A percentile compares a stretch with the other conserved stretches of the same genome.
These are phyloP conservation scores for Lolium perenne DNA, from an alignment of 176 grass and related monocot species.

Conservation along the genomic window DNA sequence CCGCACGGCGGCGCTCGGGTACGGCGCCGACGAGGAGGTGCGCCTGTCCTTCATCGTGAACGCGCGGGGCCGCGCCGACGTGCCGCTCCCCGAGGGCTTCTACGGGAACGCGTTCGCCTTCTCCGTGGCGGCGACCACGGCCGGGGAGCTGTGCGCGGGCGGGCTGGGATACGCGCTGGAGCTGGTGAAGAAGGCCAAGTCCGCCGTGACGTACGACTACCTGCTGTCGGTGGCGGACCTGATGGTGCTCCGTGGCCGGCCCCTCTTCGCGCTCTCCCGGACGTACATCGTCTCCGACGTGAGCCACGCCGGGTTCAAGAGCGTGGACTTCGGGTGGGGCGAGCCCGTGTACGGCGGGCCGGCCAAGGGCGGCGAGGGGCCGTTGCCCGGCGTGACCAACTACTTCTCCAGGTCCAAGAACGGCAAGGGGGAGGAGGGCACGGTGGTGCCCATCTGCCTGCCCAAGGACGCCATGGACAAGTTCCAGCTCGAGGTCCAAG, in stretches of 20 bases:
- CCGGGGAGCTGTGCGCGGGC: constrained; percentile 40
- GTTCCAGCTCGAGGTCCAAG: constrained; percentile 65
- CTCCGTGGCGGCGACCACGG: constrained; percentile 58
- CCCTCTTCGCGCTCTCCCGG: constrained; percentile 44
- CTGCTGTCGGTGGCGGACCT: constrained; percentile 72
- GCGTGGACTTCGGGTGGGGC: constrained; percentile 82
- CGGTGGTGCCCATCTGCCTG: constrained; percentile 67
- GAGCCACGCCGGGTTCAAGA: constrained; percentile 61
- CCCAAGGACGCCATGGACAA: constrained; percentile 67
- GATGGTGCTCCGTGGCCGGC: constrained; percentile 48
- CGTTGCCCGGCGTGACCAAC: constrained; percentile 48
- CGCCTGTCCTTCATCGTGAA: too few species aligned
- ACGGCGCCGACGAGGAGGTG: too few species aligned
- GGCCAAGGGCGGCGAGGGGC: constrained; percentile 60
- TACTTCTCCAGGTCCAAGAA: constrained; percentile 66
- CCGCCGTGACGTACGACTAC: constrained; percentile 61
- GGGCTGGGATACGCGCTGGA: constrained; percentile 61
- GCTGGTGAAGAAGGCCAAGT: constrained; percentile 70
- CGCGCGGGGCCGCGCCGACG: too few species aligned
- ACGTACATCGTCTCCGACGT: constrained; percentile 79
- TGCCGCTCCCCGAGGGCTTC: constrained; percentile 54
- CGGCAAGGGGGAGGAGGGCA: constrained; percentile 55
- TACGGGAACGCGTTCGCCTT: constrained; percentile 83
- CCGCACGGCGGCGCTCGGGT: too few species aligned
- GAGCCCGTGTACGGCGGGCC: constrained; percentile 59